A percentile compares a stretch with the other conserved stretches of the same genome.
Conservation (phyloP, 1,284 basidiomycete species). For the Rhodotorula sp. region DNA sequence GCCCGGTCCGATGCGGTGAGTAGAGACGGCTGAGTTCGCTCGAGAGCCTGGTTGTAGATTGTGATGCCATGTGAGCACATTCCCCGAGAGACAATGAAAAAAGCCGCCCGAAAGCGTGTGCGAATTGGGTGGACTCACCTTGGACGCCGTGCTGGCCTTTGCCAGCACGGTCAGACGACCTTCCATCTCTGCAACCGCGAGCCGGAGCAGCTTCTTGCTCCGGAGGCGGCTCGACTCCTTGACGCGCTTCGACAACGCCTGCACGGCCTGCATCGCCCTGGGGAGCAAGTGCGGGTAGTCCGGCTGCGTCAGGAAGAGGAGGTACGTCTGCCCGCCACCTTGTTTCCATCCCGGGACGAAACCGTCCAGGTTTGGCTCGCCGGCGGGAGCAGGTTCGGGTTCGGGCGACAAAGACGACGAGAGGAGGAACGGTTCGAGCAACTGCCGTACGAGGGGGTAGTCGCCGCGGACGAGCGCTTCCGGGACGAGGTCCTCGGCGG, state of each 20-base stretch:
- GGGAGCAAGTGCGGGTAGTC: background rate
- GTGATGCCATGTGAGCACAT: background rate
- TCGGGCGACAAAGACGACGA: conserved; percentile 54
- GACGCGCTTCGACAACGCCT: conserved; percentile 1
- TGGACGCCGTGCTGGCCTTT: conserved; percentile 4
- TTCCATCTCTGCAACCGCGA: conserved; percentile 32
- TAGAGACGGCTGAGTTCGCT: conserved; percentile 22
- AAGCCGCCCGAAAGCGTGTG: background rate
- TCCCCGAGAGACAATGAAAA: too few relatives aligned
- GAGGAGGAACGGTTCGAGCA: conserved; percentile 69
- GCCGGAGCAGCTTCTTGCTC: conserved; percentile 13
- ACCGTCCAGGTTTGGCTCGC: conserved; percentile 25
- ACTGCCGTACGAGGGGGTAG: conserved; percentile 64
- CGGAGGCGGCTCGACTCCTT: background rate
- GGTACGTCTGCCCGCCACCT: conserved; percentile 40
- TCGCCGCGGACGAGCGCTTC: conserved; percentile 84
- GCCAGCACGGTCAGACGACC: conserved; percentile 23
- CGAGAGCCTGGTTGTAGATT: conserved; percentile 8
- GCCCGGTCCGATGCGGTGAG: conserved; percentile 31
- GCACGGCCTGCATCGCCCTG: background rate
- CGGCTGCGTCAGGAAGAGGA: conserved; percentile 26
- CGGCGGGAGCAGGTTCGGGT: conserved; percentile 45
- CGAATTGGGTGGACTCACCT: background rate
- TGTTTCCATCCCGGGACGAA: conserved; percentile 46
- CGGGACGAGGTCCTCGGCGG: conserved; percentile 77